A percentile compares a stretch with the other conserved stretches of the same genome.
Conservation (phyloP, 352 stramenopile genomes). For the Phytophthora agathidicida region DNA sequence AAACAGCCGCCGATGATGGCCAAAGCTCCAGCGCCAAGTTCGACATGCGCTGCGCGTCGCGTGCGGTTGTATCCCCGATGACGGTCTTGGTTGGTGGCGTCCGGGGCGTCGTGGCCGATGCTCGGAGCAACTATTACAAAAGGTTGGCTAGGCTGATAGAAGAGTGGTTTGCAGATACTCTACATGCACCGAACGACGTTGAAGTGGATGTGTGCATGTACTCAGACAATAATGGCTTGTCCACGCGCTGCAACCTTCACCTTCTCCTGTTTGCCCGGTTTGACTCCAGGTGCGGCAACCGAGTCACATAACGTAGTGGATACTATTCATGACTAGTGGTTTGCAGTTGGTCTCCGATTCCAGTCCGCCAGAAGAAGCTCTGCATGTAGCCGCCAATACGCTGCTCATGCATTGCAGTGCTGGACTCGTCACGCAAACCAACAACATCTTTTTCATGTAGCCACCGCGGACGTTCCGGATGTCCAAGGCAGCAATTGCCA, state of each 20-base stretch:
- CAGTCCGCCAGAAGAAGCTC: too few relatives aligned
- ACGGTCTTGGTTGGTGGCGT: not conserved
- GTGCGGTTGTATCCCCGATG: not conserved
- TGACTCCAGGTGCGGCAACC: too few relatives aligned
- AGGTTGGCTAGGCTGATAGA: too few relatives aligned
- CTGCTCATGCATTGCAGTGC: too few relatives aligned
- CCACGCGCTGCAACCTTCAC: constrained; percentile 9
- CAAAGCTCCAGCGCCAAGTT: constrained; percentile 2
- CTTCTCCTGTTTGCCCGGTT: constrained; percentile 1
- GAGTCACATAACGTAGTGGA: too few relatives aligned
- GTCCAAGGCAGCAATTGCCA: constrained; percentile 3
- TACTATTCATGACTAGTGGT: too few relatives aligned
- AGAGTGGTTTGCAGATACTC: not conserved
- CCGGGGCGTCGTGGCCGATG: not conserved
- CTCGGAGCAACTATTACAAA: too few relatives aligned
- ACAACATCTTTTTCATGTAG: constrained; percentile 5
- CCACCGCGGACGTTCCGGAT: constrained; percentile 4
- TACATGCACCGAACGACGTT: constrained; percentile 7
- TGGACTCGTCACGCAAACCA: constrained; percentile 1
- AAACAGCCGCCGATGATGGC: constrained; percentile 30
- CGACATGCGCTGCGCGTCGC: constrained; percentile 2
- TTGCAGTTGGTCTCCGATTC: too few relatives aligned
- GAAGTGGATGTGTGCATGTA: constrained; percentile 14
- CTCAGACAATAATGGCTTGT: constrained; percentile 10
- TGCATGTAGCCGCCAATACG: too few relatives aligned